phyloP scores from a whole-genome alignment of 2,329 filamentous ascomycete species.

The Neofusicoccum sp. region DNA sequence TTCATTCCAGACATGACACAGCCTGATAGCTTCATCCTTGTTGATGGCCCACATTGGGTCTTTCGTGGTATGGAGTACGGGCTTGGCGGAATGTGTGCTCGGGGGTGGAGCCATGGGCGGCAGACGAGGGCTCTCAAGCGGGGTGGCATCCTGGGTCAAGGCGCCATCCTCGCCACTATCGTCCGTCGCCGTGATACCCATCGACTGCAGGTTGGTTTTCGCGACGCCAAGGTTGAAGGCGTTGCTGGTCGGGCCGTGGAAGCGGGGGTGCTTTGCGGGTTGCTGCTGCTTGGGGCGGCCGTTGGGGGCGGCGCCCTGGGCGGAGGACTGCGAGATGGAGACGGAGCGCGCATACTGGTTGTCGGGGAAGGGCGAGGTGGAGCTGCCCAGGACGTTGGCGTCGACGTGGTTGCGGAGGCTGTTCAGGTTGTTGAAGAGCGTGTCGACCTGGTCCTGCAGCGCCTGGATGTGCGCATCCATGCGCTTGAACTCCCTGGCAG shows the following conservation, averaged over 20 bases:
- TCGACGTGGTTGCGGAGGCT: conserved; percentile 57
- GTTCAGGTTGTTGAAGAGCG: conserved; percentile 70
- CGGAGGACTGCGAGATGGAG: conserved; percentile 33
- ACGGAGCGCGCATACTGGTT: conserved; percentile 38
- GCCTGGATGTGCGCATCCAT: conserved; percentile 72
- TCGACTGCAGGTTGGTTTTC: conserved; percentile 80
- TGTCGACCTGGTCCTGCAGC: conserved; percentile 81
- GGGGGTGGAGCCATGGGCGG: conserved; percentile 23
- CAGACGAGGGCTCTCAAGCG: conserved; percentile 46
- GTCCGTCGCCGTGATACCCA: conserved; percentile 72
- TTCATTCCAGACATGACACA: conserved; percentile 80
- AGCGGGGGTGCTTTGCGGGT: conserved; percentile 56
- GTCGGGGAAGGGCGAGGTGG: conserved; percentile 17
- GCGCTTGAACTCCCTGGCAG: conserved; percentile 68
- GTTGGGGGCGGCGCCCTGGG: conserved; percentile 42
- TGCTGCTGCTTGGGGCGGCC: conserved; percentile 26
- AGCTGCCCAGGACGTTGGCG: conserved; percentile 20
- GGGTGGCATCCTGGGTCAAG: conserved; percentile 54
- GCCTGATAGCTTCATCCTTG: conserved; percentile 74
- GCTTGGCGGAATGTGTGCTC: conserved; percentile 17
- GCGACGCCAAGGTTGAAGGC: conserved; percentile 84
- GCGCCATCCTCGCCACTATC: conserved; percentile 62
- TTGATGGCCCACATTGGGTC: conserved; percentile 80
- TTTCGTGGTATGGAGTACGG: conserved; percentile 47
- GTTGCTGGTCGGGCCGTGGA: conserved; percentile 81